phyloP scores from a whole-genome alignment of 352 stramenopile genomes.

The Salisapilia sapeloensis region DNA sequence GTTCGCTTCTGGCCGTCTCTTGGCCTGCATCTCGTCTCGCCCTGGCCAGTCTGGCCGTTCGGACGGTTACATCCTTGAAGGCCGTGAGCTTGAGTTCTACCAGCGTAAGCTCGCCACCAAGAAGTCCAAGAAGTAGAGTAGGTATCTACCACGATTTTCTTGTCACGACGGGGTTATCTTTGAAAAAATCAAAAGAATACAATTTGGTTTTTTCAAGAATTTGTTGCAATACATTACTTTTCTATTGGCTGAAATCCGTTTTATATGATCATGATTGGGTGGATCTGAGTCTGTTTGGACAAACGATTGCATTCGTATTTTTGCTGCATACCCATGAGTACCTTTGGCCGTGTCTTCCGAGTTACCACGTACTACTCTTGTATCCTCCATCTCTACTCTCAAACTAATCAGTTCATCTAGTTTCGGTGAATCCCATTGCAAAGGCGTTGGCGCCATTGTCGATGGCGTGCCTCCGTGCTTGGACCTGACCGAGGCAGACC shows the following conservation, averaged over 20 bases:
- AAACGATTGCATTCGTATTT: too few species aligned
- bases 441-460: constrained; percentile 93
- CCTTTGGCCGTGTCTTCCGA: constrained; percentile 94
- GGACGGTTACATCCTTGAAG: constrained; percentile 98
- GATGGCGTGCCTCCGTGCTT: constrained; percentile 96
- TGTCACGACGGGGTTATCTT: too few species aligned
- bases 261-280: too few species aligned
- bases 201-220: too few species aligned
- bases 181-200: too few species aligned
- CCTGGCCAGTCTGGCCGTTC: constrained; percentile 95
- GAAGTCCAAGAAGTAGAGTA: constrained; percentile 95
- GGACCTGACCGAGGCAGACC: constrained; percentile 86
- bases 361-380: constrained; percentile 82
- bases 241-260: too few species aligned
- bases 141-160: too few species aligned
- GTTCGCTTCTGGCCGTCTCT: constrained; percentile 92
- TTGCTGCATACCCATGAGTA: constrained; percentile 40
- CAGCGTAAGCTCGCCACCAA: constrained; percentile 96
- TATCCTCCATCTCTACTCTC: neutral
- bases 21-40: constrained; percentile 94
- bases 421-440: constrained; percentile 97
- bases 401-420: constrained; percentile 4
- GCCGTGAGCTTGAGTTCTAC: constrained; percentile 99
- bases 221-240: too few species aligned
- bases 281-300: too few species aligned